These are phyloP conservation scores for Ogataea methanolica DNA, from an alignment of 805 yeast genomes.

Conservation along the genomic window DNA sequence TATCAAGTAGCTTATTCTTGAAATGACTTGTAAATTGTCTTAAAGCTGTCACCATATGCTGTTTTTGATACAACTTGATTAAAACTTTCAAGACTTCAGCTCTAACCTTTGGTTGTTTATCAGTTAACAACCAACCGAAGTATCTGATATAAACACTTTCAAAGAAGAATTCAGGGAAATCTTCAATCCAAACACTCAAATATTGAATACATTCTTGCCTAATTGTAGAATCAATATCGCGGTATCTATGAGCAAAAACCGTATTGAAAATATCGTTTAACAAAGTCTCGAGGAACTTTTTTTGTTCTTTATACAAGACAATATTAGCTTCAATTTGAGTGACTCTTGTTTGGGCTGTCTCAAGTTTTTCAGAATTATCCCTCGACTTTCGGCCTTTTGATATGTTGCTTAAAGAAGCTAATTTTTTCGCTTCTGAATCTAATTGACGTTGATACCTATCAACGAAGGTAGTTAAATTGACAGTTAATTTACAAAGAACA, in stretches of 20 bases:
- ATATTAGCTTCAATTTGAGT: slow-evolving; percentile 42
- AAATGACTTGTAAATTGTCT: slow-evolving; percentile 77
- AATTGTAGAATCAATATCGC: slow-evolving; percentile 71
- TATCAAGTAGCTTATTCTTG: slow-evolving; percentile 59
- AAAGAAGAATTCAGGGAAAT: slow-evolving; percentile 65
- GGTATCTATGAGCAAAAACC: slow-evolving; percentile 69
- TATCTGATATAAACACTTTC: slow-evolving; percentile 68
- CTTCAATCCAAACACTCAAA: slow-evolving; percentile 69
- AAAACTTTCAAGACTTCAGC: slow-evolving; percentile 58
- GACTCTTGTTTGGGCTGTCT: slow-evolving; percentile 36
- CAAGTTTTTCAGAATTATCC: slow-evolving; percentile 28
- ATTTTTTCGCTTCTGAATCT: slow-evolving; percentile 21
- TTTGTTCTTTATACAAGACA: slow-evolving; percentile 40
- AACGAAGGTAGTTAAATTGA: slow-evolving; percentile 30
- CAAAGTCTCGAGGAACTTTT: slow-evolving; percentile 48
- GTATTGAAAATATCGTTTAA: slow-evolving; percentile 63
- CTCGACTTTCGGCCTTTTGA: slow-evolving; percentile 18
- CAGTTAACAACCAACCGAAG: slow-evolving; percentile 84
- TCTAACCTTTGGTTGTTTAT: slow-evolving; percentile 56
- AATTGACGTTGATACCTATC: slow-evolving; percentile 45
- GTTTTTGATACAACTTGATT: slow-evolving; percentile 40
- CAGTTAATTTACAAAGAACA: slow-evolving; percentile 48
- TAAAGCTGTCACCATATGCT: slow-evolving; percentile 53
- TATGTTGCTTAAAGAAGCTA: slow-evolving; percentile 22
- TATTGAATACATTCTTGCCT: slow-evolving; percentile 63